Conservation (phyloP, 208 protist species). For the Acanthamoeba healyi region DNA sequence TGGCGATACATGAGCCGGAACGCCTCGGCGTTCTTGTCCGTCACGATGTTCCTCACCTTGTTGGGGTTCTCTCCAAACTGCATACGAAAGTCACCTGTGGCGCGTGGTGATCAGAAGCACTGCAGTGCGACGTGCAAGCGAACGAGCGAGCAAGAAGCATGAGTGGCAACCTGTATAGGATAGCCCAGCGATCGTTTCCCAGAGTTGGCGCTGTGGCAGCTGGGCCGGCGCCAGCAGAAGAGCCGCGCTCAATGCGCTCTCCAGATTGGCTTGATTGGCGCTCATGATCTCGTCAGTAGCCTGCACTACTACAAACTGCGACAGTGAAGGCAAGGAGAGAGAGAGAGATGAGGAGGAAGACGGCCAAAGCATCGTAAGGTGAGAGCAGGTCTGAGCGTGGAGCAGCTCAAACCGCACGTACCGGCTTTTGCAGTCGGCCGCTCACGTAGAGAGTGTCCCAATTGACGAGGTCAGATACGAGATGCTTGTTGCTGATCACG, state of each 20-base stretch:
- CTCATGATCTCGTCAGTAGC: slow-evolving; percentile 9
- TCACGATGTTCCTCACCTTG: slow-evolving; percentile 67
- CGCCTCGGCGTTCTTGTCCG: slow-evolving; percentile 52
- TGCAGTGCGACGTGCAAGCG: background rate
- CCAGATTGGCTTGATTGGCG: slow-evolving; percentile 26
- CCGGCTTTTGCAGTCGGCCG: slow-evolving; percentile 53
- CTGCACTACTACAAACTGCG: slow-evolving; percentile 49
- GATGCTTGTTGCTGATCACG: slow-evolving; percentile 59
- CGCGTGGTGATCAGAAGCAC: no score
- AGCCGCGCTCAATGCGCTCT: slow-evolving; percentile 37
- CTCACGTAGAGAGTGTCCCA: slow-evolving; percentile 66
- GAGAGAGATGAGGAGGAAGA: background rate
- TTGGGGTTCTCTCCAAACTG: slow-evolving; percentile 50
- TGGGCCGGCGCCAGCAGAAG: background rate
- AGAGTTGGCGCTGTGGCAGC: slow-evolving; percentile 8
- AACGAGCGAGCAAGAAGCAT: background rate
- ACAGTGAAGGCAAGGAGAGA: no score
- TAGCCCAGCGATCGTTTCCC: slow-evolving; percentile 30
- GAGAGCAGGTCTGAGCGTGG: background rate
- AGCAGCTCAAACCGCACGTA: background rate
- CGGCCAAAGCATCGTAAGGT: no score
- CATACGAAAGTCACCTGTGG: slow-evolving; percentile 39
- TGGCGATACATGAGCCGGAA: slow-evolving; percentile 54
- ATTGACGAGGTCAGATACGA: slow-evolving; percentile 32
- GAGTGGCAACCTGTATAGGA: slow-evolving; percentile 20